Base-by-base conservation (phyloP, 2,329 filamentous ascomycete species). In the Cercospora sp. region DNA sequence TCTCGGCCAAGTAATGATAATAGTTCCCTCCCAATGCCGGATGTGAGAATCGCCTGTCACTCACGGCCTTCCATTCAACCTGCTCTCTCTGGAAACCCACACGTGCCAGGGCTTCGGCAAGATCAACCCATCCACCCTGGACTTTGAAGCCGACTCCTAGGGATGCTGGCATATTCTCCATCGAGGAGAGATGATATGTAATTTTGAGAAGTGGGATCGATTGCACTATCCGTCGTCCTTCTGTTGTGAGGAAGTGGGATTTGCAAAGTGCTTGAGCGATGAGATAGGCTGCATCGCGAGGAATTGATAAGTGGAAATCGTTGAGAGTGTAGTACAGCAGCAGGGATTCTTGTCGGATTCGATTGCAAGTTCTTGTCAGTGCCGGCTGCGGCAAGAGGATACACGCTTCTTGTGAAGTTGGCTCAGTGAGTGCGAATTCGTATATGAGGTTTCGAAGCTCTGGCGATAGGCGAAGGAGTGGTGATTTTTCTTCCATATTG, bases 291-390 rank as follows among this genome's bases (percentile, higher is more conserved):
- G 30, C 32, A n/a, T 69, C 62, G 16, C 26, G 28, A 16, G 69
- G 65, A 13, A 67, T 24, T 21, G 28, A 13, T 5, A 71, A 6
- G 79, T 40, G 16, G 60, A 74, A 75, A 10, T 40, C 18, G 62
- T 73, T 75, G 67, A 51, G 66, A 32, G 61, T 61, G 61, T 75
- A 74, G 63, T 70, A 73, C 0, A 69, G 51, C 3, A 70, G 57
- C 26, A 73, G 61, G 13, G 65, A 61, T 57, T 74, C 74, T 26
- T 61, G 45, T n/a, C 74, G 65, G 10, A 74, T 53, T 21, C 71
- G 71, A 2, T 67, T 66, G 66, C 67, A 68, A 21, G 70, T 66
- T 28, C 59, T 60, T 24, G 63, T 65, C 26, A 71, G 53, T 16
- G 43, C 37, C 8, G 69, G 65, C 43, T 63, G 58, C 26, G 26